Evolutionary conservation across 441 rosid species (phyloP).

Genomic region (Pelargonium australe): DNA sequence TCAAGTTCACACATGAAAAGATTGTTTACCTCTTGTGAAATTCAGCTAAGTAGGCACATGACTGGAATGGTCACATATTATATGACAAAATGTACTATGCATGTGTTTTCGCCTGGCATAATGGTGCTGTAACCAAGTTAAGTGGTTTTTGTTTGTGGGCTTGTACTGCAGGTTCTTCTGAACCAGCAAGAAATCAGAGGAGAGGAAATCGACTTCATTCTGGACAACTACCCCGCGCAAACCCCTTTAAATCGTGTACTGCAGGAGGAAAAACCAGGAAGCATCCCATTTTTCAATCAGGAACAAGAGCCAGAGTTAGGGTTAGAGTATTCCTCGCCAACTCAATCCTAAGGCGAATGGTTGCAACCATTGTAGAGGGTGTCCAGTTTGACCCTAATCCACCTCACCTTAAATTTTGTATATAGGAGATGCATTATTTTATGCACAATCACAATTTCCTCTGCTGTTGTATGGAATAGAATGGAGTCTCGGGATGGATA

Average conservation of each 20-base stretch:
- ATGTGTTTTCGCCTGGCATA: neutral
- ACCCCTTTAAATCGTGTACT: slow-evolving; percentile 50
- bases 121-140: neutral
- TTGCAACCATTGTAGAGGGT: too few relatives aligned
- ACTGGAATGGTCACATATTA: neutral
- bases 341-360: slow-evolving; percentile 28
- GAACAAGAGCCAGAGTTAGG: slow-evolving; percentile 28
- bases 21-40: neutral
- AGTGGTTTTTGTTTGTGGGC: slow-evolving; percentile 5
- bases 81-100: neutral
- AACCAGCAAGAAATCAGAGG: slow-evolving; percentile 69
- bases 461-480: too few relatives aligned
- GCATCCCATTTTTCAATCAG: slow-evolving; percentile 38
- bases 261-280: slow-evolving; percentile 74
- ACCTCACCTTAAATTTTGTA: too few relatives aligned
- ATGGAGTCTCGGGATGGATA: too few relatives aligned
- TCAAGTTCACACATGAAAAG: neutral
- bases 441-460: too few relatives aligned
- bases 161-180: slow-evolving; percentile 60
- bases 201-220: slow-evolving; percentile 67
- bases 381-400: too few relatives aligned
- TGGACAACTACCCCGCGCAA: slow-evolving; percentile 67
- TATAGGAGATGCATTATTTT: too few relatives aligned
- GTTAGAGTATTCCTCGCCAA: slow-evolving; percentile 28
- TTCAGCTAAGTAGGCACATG: neutral